Evolutionary conservation across 768 basidiomycete genomes (phyloP).

Genomic region (Leccinum barrowsii): DNA sequence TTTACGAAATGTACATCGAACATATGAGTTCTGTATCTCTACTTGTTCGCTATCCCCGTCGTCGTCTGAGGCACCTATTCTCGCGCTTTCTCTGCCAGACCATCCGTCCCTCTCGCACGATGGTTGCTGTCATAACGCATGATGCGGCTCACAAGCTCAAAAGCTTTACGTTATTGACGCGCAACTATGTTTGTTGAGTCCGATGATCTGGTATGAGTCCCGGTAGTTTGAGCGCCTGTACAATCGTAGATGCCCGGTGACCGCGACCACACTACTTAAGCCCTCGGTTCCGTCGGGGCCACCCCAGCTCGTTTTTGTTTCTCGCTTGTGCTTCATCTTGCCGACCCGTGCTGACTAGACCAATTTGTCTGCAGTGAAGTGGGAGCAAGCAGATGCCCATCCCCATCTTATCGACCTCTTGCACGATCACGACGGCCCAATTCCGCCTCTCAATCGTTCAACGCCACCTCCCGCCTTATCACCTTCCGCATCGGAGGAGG

Average conservation of each 20-base stretch:
- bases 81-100: conserved; percentile 32
- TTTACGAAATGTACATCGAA: conserved; percentile 34
- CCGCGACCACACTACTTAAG: conserved; percentile 14
- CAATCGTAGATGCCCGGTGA: conserved; percentile 19
- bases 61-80: conserved; percentile 31
- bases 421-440: conserved; percentile 21
- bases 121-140: conserved; percentile 32
- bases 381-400: conserved; percentile 64
- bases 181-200: conserved; percentile 36
- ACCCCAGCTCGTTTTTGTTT: conserved; percentile 2
- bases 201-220: conserved; percentile 34
- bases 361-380: conserved; percentile 51
- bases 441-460: conserved; percentile 10
- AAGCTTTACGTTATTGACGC: conserved; percentile 34
- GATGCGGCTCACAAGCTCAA: conserved; percentile 33
- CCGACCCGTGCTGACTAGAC: conserved; percentile 28
- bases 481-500: conserved; percentile 47
- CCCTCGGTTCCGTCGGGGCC: conserved; percentile 2
- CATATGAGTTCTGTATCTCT: conserved; percentile 35
- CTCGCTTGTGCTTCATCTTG: conserved; percentile 14
- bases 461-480: conserved; percentile 32
- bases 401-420: conserved; percentile 38
- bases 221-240: conserved; percentile 30
- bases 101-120: conserved; percentile 27
- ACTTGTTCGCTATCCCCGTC: conserved; percentile 33